A percentile compares a stretch with the other conserved stretches of the same genome.
These are phyloP conservation scores for Ballota nigra DNA, from an alignment of 257 asterid genomes.

Conservation along the genomic window DNA sequence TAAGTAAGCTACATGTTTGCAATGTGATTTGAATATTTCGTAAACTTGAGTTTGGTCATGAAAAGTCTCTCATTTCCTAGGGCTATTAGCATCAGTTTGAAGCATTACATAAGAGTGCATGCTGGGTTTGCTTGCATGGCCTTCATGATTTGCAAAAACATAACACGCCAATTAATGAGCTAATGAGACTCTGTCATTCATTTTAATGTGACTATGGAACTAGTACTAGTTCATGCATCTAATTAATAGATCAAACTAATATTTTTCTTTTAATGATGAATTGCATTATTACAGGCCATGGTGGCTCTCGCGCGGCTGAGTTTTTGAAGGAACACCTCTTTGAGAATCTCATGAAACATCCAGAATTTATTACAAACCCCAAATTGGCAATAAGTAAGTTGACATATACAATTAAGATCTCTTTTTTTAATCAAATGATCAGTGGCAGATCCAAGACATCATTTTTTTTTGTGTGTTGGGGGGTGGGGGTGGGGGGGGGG, in stretches of 20 bases:
- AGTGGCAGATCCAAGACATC: neutral
- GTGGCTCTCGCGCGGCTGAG: constrained; percentile 98
- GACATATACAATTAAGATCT: neutral
- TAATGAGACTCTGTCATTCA: constrained; percentile 1
- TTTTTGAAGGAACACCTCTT: constrained; percentile 91
- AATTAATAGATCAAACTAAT: constrained; percentile 15
- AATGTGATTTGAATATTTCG: neutral
- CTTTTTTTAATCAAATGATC: neutral
- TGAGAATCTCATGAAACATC: constrained; percentile 87
- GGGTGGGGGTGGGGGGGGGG: neutral
- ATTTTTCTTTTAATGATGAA: constrained; percentile 23
- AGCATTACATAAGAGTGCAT: constrained; percentile 3
- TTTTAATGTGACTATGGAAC: neutral
- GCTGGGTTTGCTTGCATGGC: constrained; percentile 12
- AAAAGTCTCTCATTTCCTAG: constrained; percentile 1
- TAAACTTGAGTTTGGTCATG: constrained; percentile 3
- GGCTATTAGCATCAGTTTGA: constrained; percentile 3
- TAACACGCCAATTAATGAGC: neutral
- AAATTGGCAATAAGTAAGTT: constrained; percentile 93
- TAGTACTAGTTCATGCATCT: constrained; percentile 11
- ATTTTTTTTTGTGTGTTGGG: neutral
- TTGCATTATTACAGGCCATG: constrained; percentile 73
- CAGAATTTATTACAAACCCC: constrained; percentile 58
- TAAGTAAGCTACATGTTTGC: neutral
- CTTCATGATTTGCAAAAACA: constrained; percentile 7